phyloP scores from a whole-genome alignment of 1,139 yeast genomes.

The Debaryomyces sp. region DNA sequence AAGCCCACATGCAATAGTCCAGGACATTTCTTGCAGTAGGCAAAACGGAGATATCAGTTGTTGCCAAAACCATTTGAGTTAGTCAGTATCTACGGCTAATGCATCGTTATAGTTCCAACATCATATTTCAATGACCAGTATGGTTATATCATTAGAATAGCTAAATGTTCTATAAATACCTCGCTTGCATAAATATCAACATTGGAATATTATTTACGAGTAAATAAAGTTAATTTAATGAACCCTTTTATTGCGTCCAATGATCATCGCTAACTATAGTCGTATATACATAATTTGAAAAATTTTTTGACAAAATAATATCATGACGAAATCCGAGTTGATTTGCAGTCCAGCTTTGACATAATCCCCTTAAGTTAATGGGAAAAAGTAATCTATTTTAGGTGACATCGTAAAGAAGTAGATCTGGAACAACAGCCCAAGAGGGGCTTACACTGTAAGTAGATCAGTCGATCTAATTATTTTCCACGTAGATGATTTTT shows the following conservation, averaged over 20 bases:
- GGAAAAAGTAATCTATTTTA: not conserved
- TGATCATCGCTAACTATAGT: not conserved
- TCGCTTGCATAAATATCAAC: not conserved
- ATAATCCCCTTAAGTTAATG: not conserved
- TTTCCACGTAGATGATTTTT: not conserved
- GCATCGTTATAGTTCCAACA: not conserved
- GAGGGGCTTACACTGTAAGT: not conserved
- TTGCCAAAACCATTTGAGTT: not conserved
- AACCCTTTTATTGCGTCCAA: not conserved
- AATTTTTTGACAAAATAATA: not conserved
- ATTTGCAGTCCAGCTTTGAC: not conserved
- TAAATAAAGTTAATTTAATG: not conserved
- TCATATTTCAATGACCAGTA: not conserved
- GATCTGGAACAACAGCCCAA: not conserved
- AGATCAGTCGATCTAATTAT: not conserved
- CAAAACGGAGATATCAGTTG: not conserved
- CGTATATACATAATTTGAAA: not conserved
- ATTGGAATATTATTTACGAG: not conserved
- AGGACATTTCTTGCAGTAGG: not conserved
- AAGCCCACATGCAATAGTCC: not conserved
- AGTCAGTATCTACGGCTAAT: not conserved
- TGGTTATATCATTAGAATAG: not conserved
- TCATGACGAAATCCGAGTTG: not conserved
- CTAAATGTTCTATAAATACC: not conserved
- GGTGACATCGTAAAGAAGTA: not conserved